Evolutionary conservation across 805 yeast genomes (phyloP).

Genomic region (Kluyveromyces wickerhamii): DNA sequence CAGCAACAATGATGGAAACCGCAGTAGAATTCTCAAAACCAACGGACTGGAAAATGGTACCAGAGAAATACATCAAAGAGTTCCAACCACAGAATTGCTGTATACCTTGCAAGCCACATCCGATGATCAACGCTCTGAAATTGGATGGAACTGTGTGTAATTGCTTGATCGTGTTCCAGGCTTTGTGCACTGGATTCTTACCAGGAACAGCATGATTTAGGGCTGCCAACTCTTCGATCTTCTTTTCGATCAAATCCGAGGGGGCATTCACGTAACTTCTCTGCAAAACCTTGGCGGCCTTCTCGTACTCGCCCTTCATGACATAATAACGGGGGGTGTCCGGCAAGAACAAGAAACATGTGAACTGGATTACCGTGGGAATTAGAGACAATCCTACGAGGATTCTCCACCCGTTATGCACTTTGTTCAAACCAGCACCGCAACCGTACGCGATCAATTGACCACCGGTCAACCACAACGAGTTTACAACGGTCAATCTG

Average conservation of each 20-base stretch:
- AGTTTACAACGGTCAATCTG: slow-evolving; percentile 79
- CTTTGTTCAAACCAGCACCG: slow-evolving; percentile 75
- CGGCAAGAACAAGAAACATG: slow-evolving; percentile 76
- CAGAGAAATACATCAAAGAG: slow-evolving; percentile 90
- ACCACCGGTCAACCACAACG: slow-evolving; percentile 88
- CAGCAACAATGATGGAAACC: slow-evolving; percentile 87
- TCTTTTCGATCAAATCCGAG: slow-evolving; percentile 54
- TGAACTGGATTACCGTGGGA: slow-evolving; percentile 75
- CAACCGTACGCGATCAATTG: slow-evolving; percentile 90
- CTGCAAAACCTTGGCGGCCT: slow-evolving; percentile 58
- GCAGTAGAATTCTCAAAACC: slow-evolving; percentile 91
- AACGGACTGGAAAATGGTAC: slow-evolving; percentile 84
- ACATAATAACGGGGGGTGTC: slow-evolving; percentile 92
- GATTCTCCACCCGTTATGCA: slow-evolving; percentile 85
- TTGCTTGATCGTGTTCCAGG: slow-evolving; percentile 53
- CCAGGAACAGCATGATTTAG: slow-evolving; percentile 42
- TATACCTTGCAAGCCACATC: slow-evolving; percentile 90
- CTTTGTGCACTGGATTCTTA: slow-evolving; percentile 37
- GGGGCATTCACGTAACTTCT: slow-evolving; percentile 58
- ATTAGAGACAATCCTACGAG: slow-evolving; percentile 85
- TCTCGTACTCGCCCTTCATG: slow-evolving; percentile 54
- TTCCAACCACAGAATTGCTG: slow-evolving; percentile 97
- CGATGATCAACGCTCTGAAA: slow-evolving; percentile 80
- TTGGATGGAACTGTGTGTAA: slow-evolving; percentile 68
- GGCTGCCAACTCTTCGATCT: slow-evolving; percentile 55